phyloP scores from a whole-genome alignment of 495 filamentous ascomycete genomes.

The Penicillium robsamsonii region DNA sequence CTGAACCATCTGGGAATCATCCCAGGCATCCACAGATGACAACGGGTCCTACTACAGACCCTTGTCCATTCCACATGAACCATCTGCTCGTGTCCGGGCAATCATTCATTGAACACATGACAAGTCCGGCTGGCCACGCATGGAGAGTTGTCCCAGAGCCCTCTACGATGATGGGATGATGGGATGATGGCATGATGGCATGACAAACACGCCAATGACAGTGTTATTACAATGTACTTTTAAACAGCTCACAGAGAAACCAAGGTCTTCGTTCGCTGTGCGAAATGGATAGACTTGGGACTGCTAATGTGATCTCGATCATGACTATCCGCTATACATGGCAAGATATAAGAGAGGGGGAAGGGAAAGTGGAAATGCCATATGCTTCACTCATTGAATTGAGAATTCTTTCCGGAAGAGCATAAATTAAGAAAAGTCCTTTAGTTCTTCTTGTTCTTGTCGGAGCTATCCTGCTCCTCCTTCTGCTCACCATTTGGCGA shows the following conservation, averaged over 20 bases:
- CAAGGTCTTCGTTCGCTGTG: not conserved
- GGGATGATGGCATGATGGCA: no score
- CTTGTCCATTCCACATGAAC: not conserved
- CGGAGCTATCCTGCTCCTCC: slow-evolving; percentile 63
- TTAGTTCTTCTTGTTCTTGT: slow-evolving; percentile 57
- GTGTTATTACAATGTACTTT: not conserved
- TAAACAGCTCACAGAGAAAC: not conserved
- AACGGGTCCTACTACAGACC: not conserved
- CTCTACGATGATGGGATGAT: not conserved
- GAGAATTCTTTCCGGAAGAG: slow-evolving; percentile 15
- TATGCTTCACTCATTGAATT: slow-evolving; percentile 31
- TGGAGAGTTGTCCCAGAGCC: not conserved
- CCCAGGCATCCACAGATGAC: not conserved
- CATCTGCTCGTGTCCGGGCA: not conserved
- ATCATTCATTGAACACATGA: not conserved
- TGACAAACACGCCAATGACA: not conserved
- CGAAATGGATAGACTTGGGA: not conserved
- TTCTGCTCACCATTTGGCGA: slow-evolving; percentile 61
- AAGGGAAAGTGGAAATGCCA: slow-evolving; percentile 9
- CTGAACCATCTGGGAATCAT: not conserved
- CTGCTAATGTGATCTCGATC: not conserved
- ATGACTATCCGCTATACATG: not conserved
- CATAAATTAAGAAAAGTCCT: slow-evolving; percentile 9
- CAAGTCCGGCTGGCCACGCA: not conserved
- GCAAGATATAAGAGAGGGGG: not conserved